Evolutionary conservation across 2,329 filamentous ascomycete genomes (phyloP).

Genomic region (Colletotrichum higginsianum): DNA sequence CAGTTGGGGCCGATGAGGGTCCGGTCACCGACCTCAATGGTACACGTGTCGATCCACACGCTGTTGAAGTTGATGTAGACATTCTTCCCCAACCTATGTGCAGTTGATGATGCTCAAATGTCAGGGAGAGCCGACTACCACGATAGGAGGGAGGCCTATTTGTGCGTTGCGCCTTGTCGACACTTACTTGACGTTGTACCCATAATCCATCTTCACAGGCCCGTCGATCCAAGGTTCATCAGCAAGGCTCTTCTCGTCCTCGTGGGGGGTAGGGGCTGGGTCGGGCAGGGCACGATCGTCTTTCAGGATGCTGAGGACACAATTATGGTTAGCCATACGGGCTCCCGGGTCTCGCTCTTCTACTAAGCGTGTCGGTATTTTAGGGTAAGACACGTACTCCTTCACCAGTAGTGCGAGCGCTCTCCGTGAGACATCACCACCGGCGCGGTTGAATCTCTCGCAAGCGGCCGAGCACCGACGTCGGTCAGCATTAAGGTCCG

Average conservation of each 20-base stretch:
- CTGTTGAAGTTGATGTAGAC: conserved; percentile 83
- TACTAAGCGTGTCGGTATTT: not conserved
- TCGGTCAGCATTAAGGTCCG: not conserved
- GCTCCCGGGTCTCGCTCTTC: not conserved
- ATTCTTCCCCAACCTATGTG: conserved; percentile 71
- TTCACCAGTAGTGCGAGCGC: not conserved
- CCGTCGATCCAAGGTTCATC: conserved; percentile 78
- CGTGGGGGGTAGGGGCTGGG: conserved; percentile 66
- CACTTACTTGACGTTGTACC: conserved; percentile 75
- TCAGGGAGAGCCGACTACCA: not conserved
- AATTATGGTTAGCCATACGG: not conserved
- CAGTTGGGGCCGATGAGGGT: conserved; percentile 86
- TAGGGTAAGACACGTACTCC: not conserved
- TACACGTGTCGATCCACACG: conserved; percentile 82
- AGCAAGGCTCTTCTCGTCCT: conserved; percentile 75
- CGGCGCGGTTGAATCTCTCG: not conserved
- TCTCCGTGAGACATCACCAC: not conserved
- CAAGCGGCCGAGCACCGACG: not conserved
- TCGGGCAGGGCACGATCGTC: conserved; percentile 76
- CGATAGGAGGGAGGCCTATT: not conserved
- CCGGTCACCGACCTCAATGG: conserved; percentile 80
- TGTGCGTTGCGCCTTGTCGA: not conserved
- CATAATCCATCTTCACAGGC: conserved; percentile 83
- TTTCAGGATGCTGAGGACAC: conserved; percentile 67
- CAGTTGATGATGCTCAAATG: too few relatives aligned